A percentile compares a stretch with the other conserved stretches of the same genome.
These are phyloP conservation scores for Cryptococcus wingfieldii DNA, from an alignment of 1,284 basidiomycete species.

Conservation along the genomic window DNA sequence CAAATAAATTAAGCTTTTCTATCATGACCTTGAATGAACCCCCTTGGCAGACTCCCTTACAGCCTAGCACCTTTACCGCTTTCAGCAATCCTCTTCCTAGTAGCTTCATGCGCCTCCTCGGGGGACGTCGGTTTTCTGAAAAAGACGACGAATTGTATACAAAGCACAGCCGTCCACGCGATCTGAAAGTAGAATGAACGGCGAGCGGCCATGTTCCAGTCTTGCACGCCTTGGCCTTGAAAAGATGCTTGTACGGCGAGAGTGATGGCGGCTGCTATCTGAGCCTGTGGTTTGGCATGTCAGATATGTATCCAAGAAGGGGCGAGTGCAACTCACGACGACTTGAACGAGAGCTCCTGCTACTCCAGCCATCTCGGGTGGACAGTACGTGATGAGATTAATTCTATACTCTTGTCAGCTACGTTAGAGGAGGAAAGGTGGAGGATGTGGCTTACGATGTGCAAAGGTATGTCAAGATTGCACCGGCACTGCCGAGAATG, in stretches of 20 bases:
- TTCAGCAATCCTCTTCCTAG: constrained; percentile 31
- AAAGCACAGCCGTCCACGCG: constrained; percentile 27
- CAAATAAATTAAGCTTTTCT: too few species aligned
- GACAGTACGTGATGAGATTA: constrained; percentile 32
- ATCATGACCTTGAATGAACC: too few species aligned
- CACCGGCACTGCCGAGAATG: constrained; percentile 23
- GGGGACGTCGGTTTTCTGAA: constrained; percentile 27
- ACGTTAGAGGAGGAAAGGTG: too few species aligned
- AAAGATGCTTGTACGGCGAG: constrained; percentile 45
- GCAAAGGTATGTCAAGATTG: constrained; percentile 27
- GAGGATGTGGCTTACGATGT: constrained; percentile 8
- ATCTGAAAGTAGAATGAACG: constrained; percentile 37
- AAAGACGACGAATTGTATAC: constrained; percentile 26
- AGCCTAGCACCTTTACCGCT: constrained; percentile 10
- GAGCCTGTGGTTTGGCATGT: constrained; percentile 9
- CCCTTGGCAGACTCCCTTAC: not conserved
- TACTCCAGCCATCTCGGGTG: constrained; percentile 44
- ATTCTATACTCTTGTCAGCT: constrained; percentile 5
- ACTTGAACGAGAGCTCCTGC: constrained; percentile 42
- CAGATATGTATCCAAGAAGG: not conserved
- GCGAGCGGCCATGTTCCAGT: constrained; percentile 30
- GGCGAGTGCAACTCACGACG: constrained; percentile 7
- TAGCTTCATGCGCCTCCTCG: constrained; percentile 32
- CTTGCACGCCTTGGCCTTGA: constrained; percentile 23
- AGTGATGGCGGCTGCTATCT: constrained; percentile 35